A percentile compares a stretch with the other conserved stretches of the same genome.
These are phyloP conservation scores for Pseudopithomyces chartarum DNA, from an alignment of 2,329 filamentous ascomycete genomes.

Conservation along the genomic window DNA sequence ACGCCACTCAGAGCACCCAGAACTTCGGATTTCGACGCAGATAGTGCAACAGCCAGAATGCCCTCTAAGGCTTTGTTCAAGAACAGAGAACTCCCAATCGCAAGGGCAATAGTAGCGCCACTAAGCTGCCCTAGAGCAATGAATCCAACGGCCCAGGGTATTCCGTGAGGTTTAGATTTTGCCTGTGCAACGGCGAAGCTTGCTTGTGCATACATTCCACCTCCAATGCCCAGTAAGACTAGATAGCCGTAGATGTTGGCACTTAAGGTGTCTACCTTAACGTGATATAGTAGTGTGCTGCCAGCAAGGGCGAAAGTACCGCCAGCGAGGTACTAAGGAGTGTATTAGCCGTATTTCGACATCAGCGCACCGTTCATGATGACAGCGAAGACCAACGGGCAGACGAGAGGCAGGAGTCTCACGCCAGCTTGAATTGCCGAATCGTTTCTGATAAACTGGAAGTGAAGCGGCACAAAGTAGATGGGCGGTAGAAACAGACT, in stretches of 20 bases:
- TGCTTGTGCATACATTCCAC: neutral
- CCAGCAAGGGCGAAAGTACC: neutral
- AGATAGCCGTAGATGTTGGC: neutral
- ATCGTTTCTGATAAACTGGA: slow-evolving; percentile 31
- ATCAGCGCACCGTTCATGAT: slow-evolving; percentile 25
- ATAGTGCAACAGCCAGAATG: too few relatives aligned
- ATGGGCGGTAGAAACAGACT: slow-evolving; percentile 11
- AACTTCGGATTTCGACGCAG: too few relatives aligned
- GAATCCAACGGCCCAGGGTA: neutral
- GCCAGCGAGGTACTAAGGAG: slow-evolving; percentile 25
- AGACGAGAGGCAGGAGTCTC: slow-evolving; percentile 30
- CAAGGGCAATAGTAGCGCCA: too few relatives aligned
- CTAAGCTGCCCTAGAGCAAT: too few relatives aligned
- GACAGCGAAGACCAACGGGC: slow-evolving; percentile 16
- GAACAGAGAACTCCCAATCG: too few relatives aligned
- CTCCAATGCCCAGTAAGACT: neutral
- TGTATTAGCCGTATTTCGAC: slow-evolving; percentile 22
- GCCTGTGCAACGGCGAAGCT: neutral
- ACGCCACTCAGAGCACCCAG: too few relatives aligned
- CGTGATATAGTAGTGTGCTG: neutral
- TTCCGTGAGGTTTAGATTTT: neutral
- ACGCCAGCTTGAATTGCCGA: slow-evolving; percentile 24
- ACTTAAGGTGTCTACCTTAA: neutral
- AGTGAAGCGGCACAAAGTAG: slow-evolving; percentile 34
- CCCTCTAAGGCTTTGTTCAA: too few relatives aligned